Evolutionary conservation across 2,329 filamentous ascomycete species (phyloP).

Genomic region (Beauveria scarabaeidicola): DNA sequence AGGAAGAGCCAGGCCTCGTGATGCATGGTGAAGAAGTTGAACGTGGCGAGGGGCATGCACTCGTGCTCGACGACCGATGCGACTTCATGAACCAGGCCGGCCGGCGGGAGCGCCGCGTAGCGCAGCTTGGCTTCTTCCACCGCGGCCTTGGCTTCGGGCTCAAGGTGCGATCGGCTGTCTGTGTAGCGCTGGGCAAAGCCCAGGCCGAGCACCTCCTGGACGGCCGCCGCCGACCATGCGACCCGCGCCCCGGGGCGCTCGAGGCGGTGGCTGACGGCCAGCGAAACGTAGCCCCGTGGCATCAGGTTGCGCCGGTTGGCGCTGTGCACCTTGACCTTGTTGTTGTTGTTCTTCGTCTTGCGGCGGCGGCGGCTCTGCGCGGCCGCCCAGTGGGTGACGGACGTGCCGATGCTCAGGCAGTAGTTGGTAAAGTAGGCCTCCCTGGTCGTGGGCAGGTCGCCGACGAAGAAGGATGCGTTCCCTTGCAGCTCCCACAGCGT

Average conservation of each 20-base stretch:
- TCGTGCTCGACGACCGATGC: not conserved
- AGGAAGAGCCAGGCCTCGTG: not conserved
- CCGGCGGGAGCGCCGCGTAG: not conserved
- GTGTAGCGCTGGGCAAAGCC: not conserved
- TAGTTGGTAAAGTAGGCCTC: conserved; percentile 19
- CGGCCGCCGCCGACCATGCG: not conserved
- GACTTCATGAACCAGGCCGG: not conserved
- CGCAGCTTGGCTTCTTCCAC: not conserved
- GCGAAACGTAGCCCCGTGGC: not conserved
- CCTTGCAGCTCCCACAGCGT: conserved; percentile 15
- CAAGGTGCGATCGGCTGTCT: not conserved
- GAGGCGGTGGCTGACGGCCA: not conserved
- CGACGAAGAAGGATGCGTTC: conserved; percentile 16
- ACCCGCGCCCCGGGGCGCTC: not conserved
- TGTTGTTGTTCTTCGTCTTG: conserved; percentile 8
- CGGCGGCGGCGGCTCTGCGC: not conserved
- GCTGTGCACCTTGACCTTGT: conserved; percentile 8
- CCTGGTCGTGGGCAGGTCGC: conserved; percentile 12
- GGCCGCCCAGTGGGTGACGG: conserved; percentile 15
- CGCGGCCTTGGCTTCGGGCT: not conserved
- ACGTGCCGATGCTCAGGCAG: conserved; percentile 15
- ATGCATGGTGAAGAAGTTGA: conserved; percentile 5
- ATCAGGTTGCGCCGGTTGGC: conserved; percentile 14
- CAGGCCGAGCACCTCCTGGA: not conserved
- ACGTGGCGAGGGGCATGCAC: not conserved